Base-by-base conservation (phyloP, 805 yeast genomes). In the Cyberlindnera euphorbiiphila region DNA sequence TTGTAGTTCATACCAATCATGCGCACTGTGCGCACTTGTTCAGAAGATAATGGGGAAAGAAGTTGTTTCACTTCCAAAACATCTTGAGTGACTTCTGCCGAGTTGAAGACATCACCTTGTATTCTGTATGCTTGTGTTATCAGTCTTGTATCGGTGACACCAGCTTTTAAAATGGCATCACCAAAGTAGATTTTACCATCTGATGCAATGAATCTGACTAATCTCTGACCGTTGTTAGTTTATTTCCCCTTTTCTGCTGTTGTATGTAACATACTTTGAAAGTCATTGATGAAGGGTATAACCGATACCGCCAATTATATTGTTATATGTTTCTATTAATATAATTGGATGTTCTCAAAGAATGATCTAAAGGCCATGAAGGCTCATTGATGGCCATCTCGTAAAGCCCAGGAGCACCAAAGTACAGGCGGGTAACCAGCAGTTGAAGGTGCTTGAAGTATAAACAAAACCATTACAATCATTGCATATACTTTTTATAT, bases 1-100 rank as follows among this genome's bases (percentile, higher is more conserved):
- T 60, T 57, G 48, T 72, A 76, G 53, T 75, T 75, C 55, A 75
- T 61, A 1, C 81, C 81, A 23, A 76, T 61, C 51, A 69, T 64
- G 33, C 77, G 59, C 15, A 74, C 59, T 1, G 71, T 64, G 6
- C 56, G 21, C 13, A 31, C 34, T 5, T 31, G 34, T 4, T 31
- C 34, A 10, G 6, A 5, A 3, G 27, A 15, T 22, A 72, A 41
- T 5, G 78, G 78, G 4, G 68, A 46, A 34, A 72, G 50, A 11
- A 72, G 55, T 34, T 60, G 43, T 26, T 45, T 40, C 21, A 73
- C 59, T 4, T 59, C 56, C 25, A 49, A 32, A 11, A 57, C 43
- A 11, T 64, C 59, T 16, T 62, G 59, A 15, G 76, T 71, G 14
- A 51, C 53, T 46, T 60, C 59, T 11, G 47, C 45, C 7, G 53